Conservation (phyloP, 768 basidiomycete genomes). For the Pulveroboletus sp. region DNA sequence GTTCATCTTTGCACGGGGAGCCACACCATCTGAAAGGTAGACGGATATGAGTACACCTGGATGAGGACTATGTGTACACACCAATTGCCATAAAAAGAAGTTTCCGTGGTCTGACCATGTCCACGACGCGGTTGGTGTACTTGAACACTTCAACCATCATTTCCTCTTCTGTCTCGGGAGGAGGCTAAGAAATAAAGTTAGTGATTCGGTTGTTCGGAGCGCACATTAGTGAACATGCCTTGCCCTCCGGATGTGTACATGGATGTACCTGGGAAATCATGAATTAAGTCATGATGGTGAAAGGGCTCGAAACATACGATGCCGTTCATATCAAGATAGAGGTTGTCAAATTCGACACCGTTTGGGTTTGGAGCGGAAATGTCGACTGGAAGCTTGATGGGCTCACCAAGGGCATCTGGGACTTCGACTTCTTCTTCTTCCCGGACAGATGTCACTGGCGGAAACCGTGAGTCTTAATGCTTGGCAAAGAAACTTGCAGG, state of each 20-base stretch:
- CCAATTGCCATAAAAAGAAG: conserved; percentile 98
- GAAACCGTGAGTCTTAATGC: not conserved
- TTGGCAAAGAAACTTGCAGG: not conserved
- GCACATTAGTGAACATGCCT: conserved; percentile 40
- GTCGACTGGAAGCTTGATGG: conserved; percentile 70
- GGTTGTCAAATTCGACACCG: conserved; percentile 88
- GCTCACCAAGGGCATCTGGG: conserved; percentile 60
- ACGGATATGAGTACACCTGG: not conserved
- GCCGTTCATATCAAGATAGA: conserved; percentile 99
- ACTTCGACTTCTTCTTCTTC: conserved; percentile 81
- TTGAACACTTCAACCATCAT: conserved; percentile 99
- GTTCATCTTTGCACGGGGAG: conserved; percentile 99
- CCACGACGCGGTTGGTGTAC: conserved; percentile 95
- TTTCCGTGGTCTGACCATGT: conserved; percentile 94
- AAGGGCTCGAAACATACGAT: conserved; percentile 54
- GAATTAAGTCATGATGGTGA: not conserved
- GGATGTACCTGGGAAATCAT: conserved; percentile 72
- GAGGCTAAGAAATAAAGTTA: conserved; percentile 49
- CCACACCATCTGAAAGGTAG: conserved; percentile 76
- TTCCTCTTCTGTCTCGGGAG: conserved; percentile 96
- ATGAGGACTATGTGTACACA: conserved; percentile 32
- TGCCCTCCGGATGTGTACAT: conserved; percentile 98
- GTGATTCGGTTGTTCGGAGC: not conserved
- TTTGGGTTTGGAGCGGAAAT: conserved; percentile 88
- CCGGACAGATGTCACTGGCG: conserved; percentile 64